These are phyloP conservation scores for Trypanosoma cruzi DNA, from an alignment of 208 protist genomes.

Conservation along the genomic window DNA sequence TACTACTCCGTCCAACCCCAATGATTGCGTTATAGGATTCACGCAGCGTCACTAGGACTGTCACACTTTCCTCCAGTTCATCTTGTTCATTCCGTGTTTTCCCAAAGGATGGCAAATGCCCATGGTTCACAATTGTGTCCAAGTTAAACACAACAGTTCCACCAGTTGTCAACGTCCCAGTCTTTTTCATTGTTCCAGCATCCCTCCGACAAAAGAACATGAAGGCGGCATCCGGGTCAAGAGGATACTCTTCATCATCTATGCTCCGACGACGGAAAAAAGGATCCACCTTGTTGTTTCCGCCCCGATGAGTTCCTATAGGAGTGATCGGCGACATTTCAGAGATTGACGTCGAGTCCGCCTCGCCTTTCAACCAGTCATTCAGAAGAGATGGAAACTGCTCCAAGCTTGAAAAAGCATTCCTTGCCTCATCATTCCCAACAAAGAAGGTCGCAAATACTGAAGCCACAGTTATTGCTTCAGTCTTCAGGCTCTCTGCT, in stretches of 20 bases:
- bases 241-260: slow-evolving; percentile 31
- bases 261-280: slow-evolving; percentile 16
- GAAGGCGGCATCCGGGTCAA: slow-evolving; percentile 32
- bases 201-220: slow-evolving; percentile 23
- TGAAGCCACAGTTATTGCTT: slow-evolving; percentile 32
- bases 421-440: slow-evolving; percentile 14
- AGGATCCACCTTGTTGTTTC: slow-evolving; percentile 2
- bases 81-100: slow-evolving; percentile 41
- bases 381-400: slow-evolving; percentile 20
- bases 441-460: slow-evolving; percentile 34
- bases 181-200: background rate
- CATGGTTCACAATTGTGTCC: slow-evolving; percentile 14
- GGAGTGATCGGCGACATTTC: background rate
- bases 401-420: slow-evolving; percentile 29
- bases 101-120: slow-evolving; percentile 37
- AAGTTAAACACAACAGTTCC: slow-evolving; percentile 1
- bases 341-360: background rate
- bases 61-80: slow-evolving; percentile 41
- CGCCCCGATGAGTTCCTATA: background rate
- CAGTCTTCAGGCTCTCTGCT: slow-evolving; percentile 18
- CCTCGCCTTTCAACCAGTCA: slow-evolving; percentile 30
- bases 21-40: slow-evolving; percentile 66
- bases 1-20: slow-evolving; percentile 51
- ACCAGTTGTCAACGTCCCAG: background rate
- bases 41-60: slow-evolving; percentile 48